A percentile compares a stretch with the other conserved stretches of the same genome.
Evolutionary conservation across 2,329 filamentous ascomycete genomes (phyloP).

Genomic region (Botrytis medusae): DNA sequence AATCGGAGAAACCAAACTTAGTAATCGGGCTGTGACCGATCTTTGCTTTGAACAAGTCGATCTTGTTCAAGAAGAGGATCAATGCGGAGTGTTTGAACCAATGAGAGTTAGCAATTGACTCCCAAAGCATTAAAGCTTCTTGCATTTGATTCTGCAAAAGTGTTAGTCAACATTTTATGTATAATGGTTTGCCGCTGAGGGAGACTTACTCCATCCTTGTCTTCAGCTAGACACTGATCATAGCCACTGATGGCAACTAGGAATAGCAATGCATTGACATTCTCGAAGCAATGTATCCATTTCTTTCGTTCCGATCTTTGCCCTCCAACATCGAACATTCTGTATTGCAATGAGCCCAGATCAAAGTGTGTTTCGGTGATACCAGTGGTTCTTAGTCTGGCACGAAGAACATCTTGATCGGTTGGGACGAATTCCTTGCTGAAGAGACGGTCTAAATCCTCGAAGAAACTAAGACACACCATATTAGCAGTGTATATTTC

Average conservation of each 20-base stretch:
- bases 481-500: slow-evolving; percentile 24
- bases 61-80: slow-evolving; percentile 85
- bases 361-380: slow-evolving; percentile 96
- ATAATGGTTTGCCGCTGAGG: background rate
- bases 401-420: slow-evolving; percentile 92
- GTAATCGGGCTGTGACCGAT: slow-evolving; percentile 68
- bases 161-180: slow-evolving; percentile 28
- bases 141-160: slow-evolving; percentile 79
- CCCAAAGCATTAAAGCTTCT: slow-evolving; percentile 83
- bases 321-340: slow-evolving; percentile 81
- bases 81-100: slow-evolving; percentile 82
- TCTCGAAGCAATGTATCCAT: slow-evolving; percentile 78
- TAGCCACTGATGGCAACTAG: slow-evolving; percentile 95
- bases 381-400: slow-evolving; percentile 85
- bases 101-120: slow-evolving; percentile 81
- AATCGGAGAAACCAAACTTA: slow-evolving; percentile 75
- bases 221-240: slow-evolving; percentile 93
- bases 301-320: slow-evolving; percentile 75
- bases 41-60: slow-evolving; percentile 81
- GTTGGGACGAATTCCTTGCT: slow-evolving; percentile 78
- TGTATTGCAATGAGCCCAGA: slow-evolving; percentile 86
- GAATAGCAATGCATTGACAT: slow-evolving; percentile 84
- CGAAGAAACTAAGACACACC: slow-evolving; percentile 68
- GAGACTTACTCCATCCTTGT: slow-evolving; percentile 83
- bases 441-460: slow-evolving; percentile 74